A percentile compares a stretch with the other conserved stretches of the same genome.
Conservation (phyloP, 441 rosid genomes). For the Arabidopsis hybrid region DNA sequence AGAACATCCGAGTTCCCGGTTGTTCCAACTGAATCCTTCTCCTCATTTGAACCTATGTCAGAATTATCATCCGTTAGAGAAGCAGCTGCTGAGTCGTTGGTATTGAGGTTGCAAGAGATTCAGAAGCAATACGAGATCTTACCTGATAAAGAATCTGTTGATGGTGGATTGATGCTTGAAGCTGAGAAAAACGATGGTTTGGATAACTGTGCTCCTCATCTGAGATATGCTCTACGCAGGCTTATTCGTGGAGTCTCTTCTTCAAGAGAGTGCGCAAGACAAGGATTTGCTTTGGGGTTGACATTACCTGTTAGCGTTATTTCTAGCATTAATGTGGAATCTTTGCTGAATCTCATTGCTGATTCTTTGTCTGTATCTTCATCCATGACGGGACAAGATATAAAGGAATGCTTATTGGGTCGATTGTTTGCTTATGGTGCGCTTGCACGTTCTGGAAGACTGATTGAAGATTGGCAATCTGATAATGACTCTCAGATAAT, state of each 20-base stretch:
- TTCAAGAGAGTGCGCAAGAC: conserved; percentile 97
- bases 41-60: conserved; percentile 85
- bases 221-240: conserved; percentile 87
- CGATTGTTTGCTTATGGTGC: conserved; percentile 93
- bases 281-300: conserved; percentile 94
- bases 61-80: conserved; percentile 83
- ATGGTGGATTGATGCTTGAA: conserved; percentile 69
- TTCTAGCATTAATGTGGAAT: conserved; percentile 66
- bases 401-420: conserved; percentile 86
- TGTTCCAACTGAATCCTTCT: conserved; percentile 66
- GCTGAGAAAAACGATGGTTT: conserved; percentile 93
- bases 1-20: conserved; percentile 68
- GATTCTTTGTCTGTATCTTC: conserved; percentile 80
- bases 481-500: conserved; percentile 61
- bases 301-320: conserved; percentile 61
- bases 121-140: conserved; percentile 71
- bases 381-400: conserved; percentile 97
- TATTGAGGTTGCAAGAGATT: conserved; percentile 68
- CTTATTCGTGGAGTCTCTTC: conserved; percentile 95
- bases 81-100: conserved; percentile 71
- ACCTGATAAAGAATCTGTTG: conserved; percentile 59
- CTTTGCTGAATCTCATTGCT: conserved; percentile 75
- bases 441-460: conserved; percentile 77
- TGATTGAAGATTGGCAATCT: conserved; percentile 61
- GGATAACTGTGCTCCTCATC: conserved; percentile 79